Evolutionary conservation across 2,329 filamentous ascomycete species (phyloP), one percentile per base, ranked within the genome.

Genomic region (Monilinia vaccinii-corymbosi): DNA sequence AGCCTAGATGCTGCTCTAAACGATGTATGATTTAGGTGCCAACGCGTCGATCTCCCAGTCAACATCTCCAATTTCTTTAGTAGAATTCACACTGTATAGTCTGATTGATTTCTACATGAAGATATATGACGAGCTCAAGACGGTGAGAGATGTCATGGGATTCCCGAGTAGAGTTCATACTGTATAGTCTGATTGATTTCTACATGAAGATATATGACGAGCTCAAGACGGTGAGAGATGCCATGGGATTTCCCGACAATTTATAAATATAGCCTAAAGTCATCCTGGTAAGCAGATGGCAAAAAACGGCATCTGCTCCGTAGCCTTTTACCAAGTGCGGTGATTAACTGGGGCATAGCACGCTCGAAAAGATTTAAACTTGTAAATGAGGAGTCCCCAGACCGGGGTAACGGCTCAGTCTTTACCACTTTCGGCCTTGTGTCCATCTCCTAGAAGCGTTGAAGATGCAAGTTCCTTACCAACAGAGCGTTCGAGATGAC

Each of bases 321-420:
- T n/a, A 28, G n/a, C 1, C 28, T 3, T 3, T 47, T 18, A 21
- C 5, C 36, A 42, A 32, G 6, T 58, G 56, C 47, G 56, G 56
- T 36, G 56, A n/a, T 16, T 11, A 6, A 38, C 57, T 60, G 57
- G 57, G 57, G 57, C 56, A 53, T 32, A 40, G 34, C 13, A 48
- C 18, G 31, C 16, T 47, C 28, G 36, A 4, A 14, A n/a, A 16
- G 8, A 6, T 53, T 46, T 36, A 13, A 40, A 23, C n/a, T 42
- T 53, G 36, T 31, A 42, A 36, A 16, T 23, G 38, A 44, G 51
- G 38, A 53, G 51, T 53, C 38, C 36, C 25, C 38, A 53, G 40
- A 45, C 49, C 16, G 36, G 47, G 47, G 13, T 58, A 14, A 51
- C 10, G 18, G n/a, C 36, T n/a, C 6, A 10, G 11, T n/a, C 47